Conservation (phyloP, 768 basidiomycete genomes). For the Tricholoma hemisulphureum region DNA sequence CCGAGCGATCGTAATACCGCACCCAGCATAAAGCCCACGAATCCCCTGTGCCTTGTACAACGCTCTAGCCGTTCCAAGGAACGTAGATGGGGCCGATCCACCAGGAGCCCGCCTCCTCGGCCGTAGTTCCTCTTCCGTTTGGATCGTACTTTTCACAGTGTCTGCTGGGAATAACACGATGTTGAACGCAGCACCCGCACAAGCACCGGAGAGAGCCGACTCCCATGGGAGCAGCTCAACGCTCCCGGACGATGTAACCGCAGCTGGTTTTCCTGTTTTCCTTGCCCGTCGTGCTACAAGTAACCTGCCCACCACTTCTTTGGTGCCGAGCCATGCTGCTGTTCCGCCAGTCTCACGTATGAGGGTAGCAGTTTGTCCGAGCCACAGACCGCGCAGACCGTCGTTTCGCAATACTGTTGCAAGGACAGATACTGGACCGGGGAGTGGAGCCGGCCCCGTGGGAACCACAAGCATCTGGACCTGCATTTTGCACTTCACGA, state of each 20-base stretch:
- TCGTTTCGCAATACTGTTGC: constrained; percentile 57
- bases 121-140: constrained; percentile 88
- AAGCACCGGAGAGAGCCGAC: constrained; percentile 81
- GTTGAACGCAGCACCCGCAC: constrained; percentile 83
- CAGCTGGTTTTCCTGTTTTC: constrained; percentile 4
- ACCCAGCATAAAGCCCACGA: constrained; percentile 86
- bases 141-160: constrained; percentile 90
- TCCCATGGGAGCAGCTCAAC: constrained; percentile 69
- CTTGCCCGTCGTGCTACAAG: constrained; percentile 54
- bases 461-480: constrained; percentile 72
- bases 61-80: constrained; percentile 57
- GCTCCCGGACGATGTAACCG: constrained; percentile 33
- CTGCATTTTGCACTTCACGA: constrained; percentile 98
- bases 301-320: constrained; percentile 67
- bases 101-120: constrained; percentile 26
- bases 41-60: constrained; percentile 79
- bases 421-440: constrained; percentile 75
- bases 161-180: constrained; percentile 94
- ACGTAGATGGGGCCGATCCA: constrained; percentile 36
- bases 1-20: constrained; percentile 84
- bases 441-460: constrained; percentile 36
- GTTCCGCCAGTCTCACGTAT: constrained; percentile 92
- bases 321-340: constrained; percentile 88
- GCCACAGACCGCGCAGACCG: constrained; percentile 89
- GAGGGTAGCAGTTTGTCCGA: constrained; percentile 91